A percentile compares a stretch with the other conserved stretches of the same genome.
These are phyloP conservation scores for Nakazawaea siamensis DNA, from an alignment of 805 yeast species.

Conservation along the genomic window DNA sequence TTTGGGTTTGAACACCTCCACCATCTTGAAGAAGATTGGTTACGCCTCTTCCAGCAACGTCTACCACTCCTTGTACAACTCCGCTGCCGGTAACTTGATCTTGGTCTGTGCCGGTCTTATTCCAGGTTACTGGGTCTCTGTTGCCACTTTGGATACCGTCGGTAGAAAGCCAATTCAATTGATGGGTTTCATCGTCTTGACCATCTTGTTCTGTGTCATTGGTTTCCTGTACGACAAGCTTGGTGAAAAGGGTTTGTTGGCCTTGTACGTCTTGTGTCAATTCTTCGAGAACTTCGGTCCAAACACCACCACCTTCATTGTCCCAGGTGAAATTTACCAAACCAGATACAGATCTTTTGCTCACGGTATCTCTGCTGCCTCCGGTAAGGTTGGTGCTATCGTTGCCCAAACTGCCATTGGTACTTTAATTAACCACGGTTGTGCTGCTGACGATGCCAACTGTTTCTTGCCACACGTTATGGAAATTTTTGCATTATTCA, in stretches of 20 bases:
- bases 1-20: constrained; percentile 73
- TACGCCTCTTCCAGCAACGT: constrained; percentile 66
- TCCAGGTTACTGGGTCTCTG: constrained; percentile 89
- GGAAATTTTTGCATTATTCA: constrained; percentile 89
- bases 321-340: constrained; percentile 91
- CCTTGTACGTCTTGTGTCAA: constrained; percentile 71
- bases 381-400: constrained; percentile 89
- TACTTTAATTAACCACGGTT: constrained; percentile 72
- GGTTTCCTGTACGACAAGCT: constrained; percentile 80
- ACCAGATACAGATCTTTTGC: constrained; percentile 94
- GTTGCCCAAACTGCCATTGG: constrained; percentile 85
- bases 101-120: constrained; percentile 90
- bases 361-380: constrained; percentile 90
- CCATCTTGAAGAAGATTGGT: constrained; percentile 76
- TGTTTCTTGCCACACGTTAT: constrained; percentile 90
- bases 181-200: constrained; percentile 64
- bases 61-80: constrained; percentile 61
- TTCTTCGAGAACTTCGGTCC: constrained; percentile 92
- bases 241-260: constrained; percentile 59
- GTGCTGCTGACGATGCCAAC: constrained; percentile 50
- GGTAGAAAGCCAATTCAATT: constrained; percentile 85
- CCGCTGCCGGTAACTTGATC: constrained; percentile 89
- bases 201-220: constrained; percentile 65
- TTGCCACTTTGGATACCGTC: constrained; percentile 68
- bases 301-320: constrained; percentile 82